Base-by-base conservation (phyloP, 805 yeast genomes). In the Hanseniaspora meyeri region DNA sequence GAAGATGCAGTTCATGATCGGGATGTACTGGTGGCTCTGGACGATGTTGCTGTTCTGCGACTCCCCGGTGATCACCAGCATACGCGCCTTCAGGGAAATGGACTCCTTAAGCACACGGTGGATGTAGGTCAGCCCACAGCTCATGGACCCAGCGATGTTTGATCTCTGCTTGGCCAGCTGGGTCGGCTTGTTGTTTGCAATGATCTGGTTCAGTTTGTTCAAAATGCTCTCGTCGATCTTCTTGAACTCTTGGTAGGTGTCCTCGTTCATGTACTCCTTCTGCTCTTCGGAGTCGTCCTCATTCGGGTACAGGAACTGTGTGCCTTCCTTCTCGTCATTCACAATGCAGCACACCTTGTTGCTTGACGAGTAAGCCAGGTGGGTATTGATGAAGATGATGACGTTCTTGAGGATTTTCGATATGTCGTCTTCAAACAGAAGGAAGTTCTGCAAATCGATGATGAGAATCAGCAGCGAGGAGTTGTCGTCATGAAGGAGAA, bases 1-100 rank as follows among this genome's bases (percentile, higher is more conserved):
- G 70, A 93, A 93, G 34, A 93, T 91, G 59, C 93, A 78, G 68
- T 93, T 93, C 97, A 93, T 93, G 46, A 88, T 82, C 4, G 97
- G 86, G 46, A 91, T 87, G 67, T 93, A 95, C 58, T 87, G 87
- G 53, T 87, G 73, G 5, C 88, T 80, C 57, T 80, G 82, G 62
- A 87, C 89, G 60, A 81, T 87, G 60, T 83, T 80, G 29, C 88
- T 77, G 58, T 82, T 80, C 34, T 65, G 63, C 8, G 59, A 51
- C 37, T 71, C 71, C 49, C 71, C 67, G 3, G 72, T 68, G 3
- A 85, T 66, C 12, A 83, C 75, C 59, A 86, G 62, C 7, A 85
- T 71, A 49, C 90, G 76, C 0, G 96, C 82, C 51, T 84, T 82
- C 58, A 85, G 63, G 3, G 68, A 60, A 1, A 70, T 65, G 29